These are phyloP conservation scores for Penicillium corylophilum DNA, from an alignment of 2,329 filamentous ascomycete species.

Conservation along the genomic window DNA sequence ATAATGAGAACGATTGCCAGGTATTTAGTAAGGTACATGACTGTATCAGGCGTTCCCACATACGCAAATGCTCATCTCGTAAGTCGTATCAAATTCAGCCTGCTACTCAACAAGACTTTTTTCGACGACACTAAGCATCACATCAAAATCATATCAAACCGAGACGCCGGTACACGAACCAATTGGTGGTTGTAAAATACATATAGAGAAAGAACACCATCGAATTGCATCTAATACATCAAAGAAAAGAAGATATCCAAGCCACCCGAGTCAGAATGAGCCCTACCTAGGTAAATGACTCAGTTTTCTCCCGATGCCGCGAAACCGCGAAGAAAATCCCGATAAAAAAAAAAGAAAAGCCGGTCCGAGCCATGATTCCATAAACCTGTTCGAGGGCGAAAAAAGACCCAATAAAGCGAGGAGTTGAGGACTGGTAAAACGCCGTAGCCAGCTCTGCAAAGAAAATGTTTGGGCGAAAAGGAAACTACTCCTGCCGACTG, in stretches of 20 bases:
- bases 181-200: slow-evolving; percentile 1
- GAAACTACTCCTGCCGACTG: slow-evolving; percentile 64
- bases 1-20: too few species aligned
- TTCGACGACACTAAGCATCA: not conserved
- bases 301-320: not conserved
- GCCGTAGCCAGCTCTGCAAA: slow-evolving; percentile 10
- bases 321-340: not conserved
- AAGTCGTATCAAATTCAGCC: not conserved
- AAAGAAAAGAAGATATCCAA: slow-evolving; percentile 4
- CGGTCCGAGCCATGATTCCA: not conserved
- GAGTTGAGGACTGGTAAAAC: slow-evolving; percentile 4
- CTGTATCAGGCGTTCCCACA: too few species aligned
- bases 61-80: not conserved
- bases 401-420: not conserved
- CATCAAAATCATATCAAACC: not conserved
- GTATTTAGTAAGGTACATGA: too few species aligned
- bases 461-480: not conserved
- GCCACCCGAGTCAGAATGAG: slow-evolving; percentile 1
- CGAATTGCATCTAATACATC: slow-evolving; percentile 20
- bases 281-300: not conserved
- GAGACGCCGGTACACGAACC: not conserved
- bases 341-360: not conserved
- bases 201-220: slow-evolving; percentile 11
- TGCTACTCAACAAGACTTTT: not conserved
- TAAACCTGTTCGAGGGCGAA: not conserved